Percentiles rank a stretch among this genome's conserved stretches.
These are phyloP conservation scores for Serendipita vermifera DNA, from an alignment of 768 basidiomycete genomes.

Conservation along the genomic window DNA sequence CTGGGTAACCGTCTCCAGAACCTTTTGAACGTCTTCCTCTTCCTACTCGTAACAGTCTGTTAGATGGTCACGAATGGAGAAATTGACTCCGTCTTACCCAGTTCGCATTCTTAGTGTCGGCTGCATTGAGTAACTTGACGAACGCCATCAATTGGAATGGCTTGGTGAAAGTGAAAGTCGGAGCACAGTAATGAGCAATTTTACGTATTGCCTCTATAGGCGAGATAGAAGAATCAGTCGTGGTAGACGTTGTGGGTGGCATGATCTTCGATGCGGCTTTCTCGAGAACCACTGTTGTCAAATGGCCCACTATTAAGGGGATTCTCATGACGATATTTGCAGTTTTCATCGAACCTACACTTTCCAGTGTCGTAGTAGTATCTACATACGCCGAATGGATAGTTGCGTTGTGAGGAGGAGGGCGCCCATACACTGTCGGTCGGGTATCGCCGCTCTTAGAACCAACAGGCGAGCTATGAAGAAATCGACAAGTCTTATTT, in stretches of 20 bases:
- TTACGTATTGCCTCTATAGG: background rate
- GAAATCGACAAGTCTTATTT: background rate
- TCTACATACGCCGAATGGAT: conserved; percentile 31
- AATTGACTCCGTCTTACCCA: conserved; percentile 17
- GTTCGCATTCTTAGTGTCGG: conserved; percentile 14
- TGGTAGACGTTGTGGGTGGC: background rate
- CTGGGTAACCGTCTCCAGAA: conserved; percentile 29
- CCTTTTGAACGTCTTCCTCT: conserved; percentile 31
- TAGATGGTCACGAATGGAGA: too few species aligned
- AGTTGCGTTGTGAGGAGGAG: background rate
- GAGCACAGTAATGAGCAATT: background rate
- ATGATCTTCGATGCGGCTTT: conserved; percentile 23
- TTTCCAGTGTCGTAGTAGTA: conserved; percentile 36
- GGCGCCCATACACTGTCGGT: too few species aligned
- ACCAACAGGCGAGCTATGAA: too few species aligned
- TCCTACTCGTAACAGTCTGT: conserved; percentile 24
- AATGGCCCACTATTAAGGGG: too few species aligned
- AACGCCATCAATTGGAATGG: conserved; percentile 38
- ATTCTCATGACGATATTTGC: conserved; percentile 30
- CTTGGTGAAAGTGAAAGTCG: conserved; percentile 23
- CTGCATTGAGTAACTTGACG: conserved; percentile 15
- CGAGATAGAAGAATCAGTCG: background rate
- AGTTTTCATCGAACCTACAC: conserved; percentile 39
- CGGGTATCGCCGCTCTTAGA: too few species aligned
- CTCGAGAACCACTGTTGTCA: too few species aligned